Base-by-base conservation (phyloP, 768 basidiomycete species). In the Cystofilobasidium capitatum region DNA sequence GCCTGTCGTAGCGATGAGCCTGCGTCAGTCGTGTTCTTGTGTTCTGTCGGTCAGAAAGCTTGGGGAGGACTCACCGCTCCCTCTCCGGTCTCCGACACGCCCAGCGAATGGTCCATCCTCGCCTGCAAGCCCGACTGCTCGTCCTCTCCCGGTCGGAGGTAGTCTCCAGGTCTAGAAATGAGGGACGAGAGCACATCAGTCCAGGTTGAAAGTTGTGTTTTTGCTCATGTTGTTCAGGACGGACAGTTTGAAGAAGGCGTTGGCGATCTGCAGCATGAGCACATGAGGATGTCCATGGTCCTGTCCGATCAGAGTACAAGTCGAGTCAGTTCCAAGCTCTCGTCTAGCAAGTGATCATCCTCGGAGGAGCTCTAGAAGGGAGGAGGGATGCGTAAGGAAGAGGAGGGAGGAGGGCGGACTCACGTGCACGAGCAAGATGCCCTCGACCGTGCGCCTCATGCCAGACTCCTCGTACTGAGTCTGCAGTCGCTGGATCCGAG, bases 211-310 rank as follows among this genome's bases (percentile, higher is more conserved):
- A 33, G 39, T 14, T 2, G n/a, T 16, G 42, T 35, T 16, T 26
- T 8, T 33, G 7, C 24, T 24, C 7, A 7, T 24, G 20, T 14
- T 22, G 51, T 7, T 45, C 24, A 26, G 29, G 49, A n/a, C 81
- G 88, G 73, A 91, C 91, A 99, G 85, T 78, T 98, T 97, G 83
- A 97, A 98, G 78, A 98, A 99, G 20, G 92, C 91, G 76, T 96
- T 97, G 26, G 93, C 96, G 75, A 99, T 96, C 75, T 98, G 96
- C 7, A 97, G 83, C 87, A 98, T 92, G 71, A 99, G 84, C 70
- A 98, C 91, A 74, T 99, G 94, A 1, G 94, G 93, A 74, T 94
- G 91, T 0, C 93, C 94, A 72, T 97, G 93, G 76, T 97, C 92
- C 78, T 96, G 90, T n/a, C n/a, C n/a, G n/a, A n/a, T n/a, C n/a